Evolutionary conservation across 768 basidiomycete genomes (phyloP).

Genomic region (Lentinula sp.): DNA sequence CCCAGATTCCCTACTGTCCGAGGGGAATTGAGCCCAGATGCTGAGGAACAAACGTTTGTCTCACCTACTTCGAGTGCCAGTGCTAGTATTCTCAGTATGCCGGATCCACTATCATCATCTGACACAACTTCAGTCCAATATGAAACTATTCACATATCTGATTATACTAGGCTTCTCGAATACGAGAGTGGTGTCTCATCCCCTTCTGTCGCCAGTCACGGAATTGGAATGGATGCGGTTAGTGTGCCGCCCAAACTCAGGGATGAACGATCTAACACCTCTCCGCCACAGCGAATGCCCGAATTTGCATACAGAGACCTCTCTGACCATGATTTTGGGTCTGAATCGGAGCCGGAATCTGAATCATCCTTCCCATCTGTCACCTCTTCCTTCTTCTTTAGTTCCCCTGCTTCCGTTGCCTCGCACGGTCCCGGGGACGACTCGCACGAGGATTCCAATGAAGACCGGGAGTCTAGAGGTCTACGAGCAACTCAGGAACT

Average conservation of each 20-base stretch:
- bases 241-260: not conserved
- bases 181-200: not conserved
- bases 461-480: not conserved
- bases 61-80: conserved; percentile 1
- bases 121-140: not conserved
- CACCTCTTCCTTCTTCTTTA: conserved; percentile 6
- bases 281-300: not conserved
- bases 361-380: conserved; percentile 7
- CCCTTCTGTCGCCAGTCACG: not conserved
- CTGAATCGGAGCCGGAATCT: conserved; percentile 1
- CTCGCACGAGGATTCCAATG: not conserved
- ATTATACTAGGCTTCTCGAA: not conserved
- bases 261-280: not conserved
- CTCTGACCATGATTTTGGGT: not conserved
- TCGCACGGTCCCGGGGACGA: not conserved
- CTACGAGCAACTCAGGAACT: not conserved
- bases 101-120: conserved; percentile 5
- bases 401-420: conserved; percentile 5
- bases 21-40: not conserved
- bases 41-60: not conserved
- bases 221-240: not conserved
- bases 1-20: not conserved
- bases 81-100: conserved; percentile 7
- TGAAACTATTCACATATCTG: not conserved
- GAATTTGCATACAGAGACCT: not conserved